These are phyloP conservation scores for Hordeum vulgare DNA, from an alignment of 176 grass and related monocot species.

Conservation along the genomic window MorexV3_pseudomolecules_assembly NC_058520.1:524786546-524787045, in stretches of 20 bases:
- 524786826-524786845: no score
- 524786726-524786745: slow-evolving; percentile 1
- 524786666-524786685: slow-evolving; percentile 26
- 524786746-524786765: slow-evolving; percentile 18
- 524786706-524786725: slow-evolving; percentile 37
- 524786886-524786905: background rate
- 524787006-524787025: background rate
- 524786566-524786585: no score
- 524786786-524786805: background rate
- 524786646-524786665: background rate
- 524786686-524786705: slow-evolving; percentile 52
- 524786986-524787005: background rate
- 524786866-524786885: background rate
- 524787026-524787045: slow-evolving; percentile 20
- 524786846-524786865: background rate
- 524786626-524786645: background rate
- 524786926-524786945: background rate
- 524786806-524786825: background rate
- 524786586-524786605: background rate
- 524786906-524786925: background rate
- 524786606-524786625: background rate
- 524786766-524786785: background rate
- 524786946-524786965: background rate
- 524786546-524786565: slow-evolving; percentile 33
- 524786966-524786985: slow-evolving; percentile 29